Evolutionary conservation across 208 protist species (phyloP).

Genomic region (Vickermania spadyakhi): DNA sequence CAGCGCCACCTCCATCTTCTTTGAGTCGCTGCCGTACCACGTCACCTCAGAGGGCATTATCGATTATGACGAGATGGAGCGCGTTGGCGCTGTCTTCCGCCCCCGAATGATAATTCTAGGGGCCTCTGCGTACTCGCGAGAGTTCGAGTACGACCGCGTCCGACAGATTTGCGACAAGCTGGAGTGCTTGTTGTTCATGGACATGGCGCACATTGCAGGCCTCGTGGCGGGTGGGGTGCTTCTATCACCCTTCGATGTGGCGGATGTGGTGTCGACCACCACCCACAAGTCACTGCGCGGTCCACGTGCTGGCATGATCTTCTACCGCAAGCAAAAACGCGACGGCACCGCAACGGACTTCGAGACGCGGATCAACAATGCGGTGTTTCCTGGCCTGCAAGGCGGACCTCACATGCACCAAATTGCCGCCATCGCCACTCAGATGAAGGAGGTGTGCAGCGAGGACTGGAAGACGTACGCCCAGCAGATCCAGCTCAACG

Average conservation of each 20-base stretch:
- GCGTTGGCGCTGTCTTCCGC: slow-evolving; percentile 85
- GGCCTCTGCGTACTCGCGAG: slow-evolving; percentile 95
- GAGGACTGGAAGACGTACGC: slow-evolving; percentile 93
- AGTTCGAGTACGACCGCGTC: slow-evolving; percentile 95
- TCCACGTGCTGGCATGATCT: slow-evolving; percentile 98
- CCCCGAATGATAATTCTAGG: slow-evolving; percentile 96
- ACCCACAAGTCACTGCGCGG: slow-evolving; percentile 99
- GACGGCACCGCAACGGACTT: slow-evolving; percentile 76
- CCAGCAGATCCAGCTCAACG: slow-evolving; percentile 89
- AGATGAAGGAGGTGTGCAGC: slow-evolving; percentile 91
- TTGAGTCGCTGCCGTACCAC: slow-evolving; percentile 96
- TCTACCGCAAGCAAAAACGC: slow-evolving; percentile 90
- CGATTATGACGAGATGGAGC: slow-evolving; percentile 94
- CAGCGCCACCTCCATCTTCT: slow-evolving; percentile 96
- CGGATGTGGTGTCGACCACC: slow-evolving; percentile 99
- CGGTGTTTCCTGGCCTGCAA: slow-evolving; percentile 98
- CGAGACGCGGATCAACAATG: slow-evolving; percentile 92
- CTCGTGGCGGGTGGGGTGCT: slow-evolving; percentile 86
- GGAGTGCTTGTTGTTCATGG: slow-evolving; percentile 92
- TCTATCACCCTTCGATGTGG: slow-evolving; percentile 92
- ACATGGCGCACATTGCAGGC: slow-evolving; percentile 98
- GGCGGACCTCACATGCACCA: slow-evolving; percentile 98
- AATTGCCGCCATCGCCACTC: slow-evolving; percentile 95
- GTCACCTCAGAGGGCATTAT: slow-evolving; percentile 90
- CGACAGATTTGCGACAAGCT: slow-evolving; percentile 79